phyloP scores from a whole-genome alignment of 345 rosid genomes.

The Eucalyptus fibrosa region DNA sequence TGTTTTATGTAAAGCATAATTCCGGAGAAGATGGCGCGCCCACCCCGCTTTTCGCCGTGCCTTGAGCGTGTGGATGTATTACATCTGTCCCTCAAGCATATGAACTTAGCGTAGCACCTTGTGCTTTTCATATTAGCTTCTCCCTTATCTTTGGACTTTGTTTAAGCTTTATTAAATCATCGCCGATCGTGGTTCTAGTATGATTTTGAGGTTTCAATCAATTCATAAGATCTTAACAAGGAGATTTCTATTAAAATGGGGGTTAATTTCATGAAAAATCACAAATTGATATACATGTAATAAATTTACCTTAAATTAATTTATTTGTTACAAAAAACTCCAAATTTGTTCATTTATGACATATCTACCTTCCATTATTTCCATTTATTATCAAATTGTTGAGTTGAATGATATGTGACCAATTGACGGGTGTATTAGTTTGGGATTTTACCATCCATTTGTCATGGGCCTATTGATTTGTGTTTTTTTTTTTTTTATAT shows the following conservation, averaged over 20 bases:
- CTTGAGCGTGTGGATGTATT: not conserved
- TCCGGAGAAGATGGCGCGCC: not conserved
- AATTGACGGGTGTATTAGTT: rapidly evolving
- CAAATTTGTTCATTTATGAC: rapidly evolving
- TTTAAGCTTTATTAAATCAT: too few species aligned
- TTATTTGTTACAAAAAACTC: too few species aligned
- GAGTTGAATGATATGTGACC: rapidly evolving
- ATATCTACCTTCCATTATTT: rapidly evolving
- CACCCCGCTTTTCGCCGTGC: not conserved
- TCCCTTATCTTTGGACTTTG: not conserved
- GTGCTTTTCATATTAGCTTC: not conserved
- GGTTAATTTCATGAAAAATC: too few species aligned
- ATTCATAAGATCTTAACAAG: too few species aligned
- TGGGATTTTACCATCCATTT: too few species aligned
- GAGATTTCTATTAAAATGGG: too few species aligned
- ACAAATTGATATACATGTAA: too few species aligned
- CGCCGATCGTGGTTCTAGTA: too few species aligned
- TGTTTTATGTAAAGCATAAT: not conserved
- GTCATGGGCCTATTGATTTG: too few species aligned
- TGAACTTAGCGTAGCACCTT: not conserved
- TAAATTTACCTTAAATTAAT: too few species aligned
- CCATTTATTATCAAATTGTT: rapidly evolving
- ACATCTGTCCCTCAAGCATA: not conserved
- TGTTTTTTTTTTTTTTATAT: too few species aligned
- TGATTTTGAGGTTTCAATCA: too few species aligned